Base-by-base conservation (phyloP, 2,329 filamentous ascomycete species). In the Penicillium aurantiogriseum region DNA sequence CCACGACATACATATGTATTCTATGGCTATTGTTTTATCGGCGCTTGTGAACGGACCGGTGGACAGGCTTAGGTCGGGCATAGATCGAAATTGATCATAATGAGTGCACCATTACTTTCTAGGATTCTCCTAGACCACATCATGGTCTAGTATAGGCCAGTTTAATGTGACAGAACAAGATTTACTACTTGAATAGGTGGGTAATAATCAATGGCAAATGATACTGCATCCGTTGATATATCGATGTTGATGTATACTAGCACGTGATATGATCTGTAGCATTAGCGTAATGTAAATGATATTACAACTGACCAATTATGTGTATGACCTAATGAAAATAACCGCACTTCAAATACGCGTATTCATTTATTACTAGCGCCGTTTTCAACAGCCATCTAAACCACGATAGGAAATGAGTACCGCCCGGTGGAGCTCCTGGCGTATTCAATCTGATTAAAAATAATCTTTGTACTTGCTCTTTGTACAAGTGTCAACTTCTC, bases 21-120 rank as follows among this genome's bases (percentile, higher is more conserved):
- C 58, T 67, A 62, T 64, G 49, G 56, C 54, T 63, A 61, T 50
- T 63, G 53, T 57, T 62, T 63, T 56, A 57, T 53, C 42, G 54
- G 54, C 50, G 59, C 51, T 56, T 36, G 36, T 52, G 53, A 61
- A 58, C 53, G 55, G 55, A 55, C 56, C 47, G 52, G 56, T 60
- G 51, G 57, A 50, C 47, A 48, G 51, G 36, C 49, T 52, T 40
- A 57, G 49, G 49, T 47, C 19, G 31, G 56, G 51, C 45, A 58
- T 58, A 55, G 45, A 58, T 48, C 51, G 56, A 36, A 55, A 54
- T 56, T 59, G 57, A 59, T 54, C 53, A 51, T 56, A 51, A 56
- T 57, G 54, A 57, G 40, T 51, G 53, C 39, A 43, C 46, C 27
- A 35, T 13, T 51, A 43, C 19, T 51, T 51, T 40, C n/a, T 10